phyloP scores from a whole-genome alignment of 148 eudicot genomes.

The Heliosperma pusillum region DNA sequence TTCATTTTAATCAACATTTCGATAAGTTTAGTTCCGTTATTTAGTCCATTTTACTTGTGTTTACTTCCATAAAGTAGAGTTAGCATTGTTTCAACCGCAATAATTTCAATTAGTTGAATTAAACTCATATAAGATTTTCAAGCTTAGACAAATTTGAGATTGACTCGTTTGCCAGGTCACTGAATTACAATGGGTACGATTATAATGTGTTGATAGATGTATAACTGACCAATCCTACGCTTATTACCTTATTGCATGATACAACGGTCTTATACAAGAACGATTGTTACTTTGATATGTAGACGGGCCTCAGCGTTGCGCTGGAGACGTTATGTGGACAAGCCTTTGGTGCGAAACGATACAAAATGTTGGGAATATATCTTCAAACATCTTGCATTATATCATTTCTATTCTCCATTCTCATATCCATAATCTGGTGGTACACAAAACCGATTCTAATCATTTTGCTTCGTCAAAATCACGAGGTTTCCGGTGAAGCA shows the following conservation, averaged over 20 bases:
- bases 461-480: conserved; percentile 53
- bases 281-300: background rate
- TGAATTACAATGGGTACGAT: too few species aligned
- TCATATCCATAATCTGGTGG: conserved; percentile 68
- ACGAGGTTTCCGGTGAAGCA: conserved; percentile 47
- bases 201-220: too few species aligned
- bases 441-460: conserved; percentile 52
- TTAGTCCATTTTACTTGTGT: too few species aligned
- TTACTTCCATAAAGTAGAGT: too few species aligned
- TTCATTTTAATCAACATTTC: too few species aligned
- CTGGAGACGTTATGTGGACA: conserved; percentile 93
- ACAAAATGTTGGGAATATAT: conserved; percentile 60
- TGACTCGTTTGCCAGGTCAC: too few species aligned
- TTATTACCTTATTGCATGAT: background rate
- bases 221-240: background rate
- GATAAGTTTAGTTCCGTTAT: too few species aligned
- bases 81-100: too few species aligned
- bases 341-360: conserved; percentile 68
- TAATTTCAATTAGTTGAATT: too few species aligned
- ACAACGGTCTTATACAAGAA: background rate
- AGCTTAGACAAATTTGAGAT: too few species aligned
- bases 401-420: conserved; percentile 45
- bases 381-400: conserved; percentile 77
- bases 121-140: too few species aligned
- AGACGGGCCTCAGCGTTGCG: conserved; percentile 56